phyloP scores from a whole-genome alignment of 225 moss, liverwort and hornwort species.

The Sphagnum tenellum region DNA sequence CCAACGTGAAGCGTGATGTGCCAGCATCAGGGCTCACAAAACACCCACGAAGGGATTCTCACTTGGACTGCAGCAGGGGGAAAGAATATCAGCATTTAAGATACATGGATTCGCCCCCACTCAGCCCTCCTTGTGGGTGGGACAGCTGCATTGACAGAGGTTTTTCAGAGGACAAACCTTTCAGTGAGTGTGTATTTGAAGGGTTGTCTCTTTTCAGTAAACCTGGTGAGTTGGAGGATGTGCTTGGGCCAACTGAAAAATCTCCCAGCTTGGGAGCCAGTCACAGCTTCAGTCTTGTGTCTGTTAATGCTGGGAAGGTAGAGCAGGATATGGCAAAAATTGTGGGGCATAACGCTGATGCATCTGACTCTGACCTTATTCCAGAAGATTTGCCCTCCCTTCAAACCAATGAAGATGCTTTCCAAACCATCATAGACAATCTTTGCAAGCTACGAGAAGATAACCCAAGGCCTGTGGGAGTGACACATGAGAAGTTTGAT shows the following conservation, averaged over 20 bases:
- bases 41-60: conserved; percentile 11
- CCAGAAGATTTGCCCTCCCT: neutral
- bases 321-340: neutral
- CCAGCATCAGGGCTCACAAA: conserved; percentile 17
- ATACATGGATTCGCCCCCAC: conserved; percentile 64
- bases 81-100: conserved; percentile 52
- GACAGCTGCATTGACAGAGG: conserved; percentile 26
- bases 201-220: conserved; percentile 46
- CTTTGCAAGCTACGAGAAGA: neutral
- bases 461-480: neutral
- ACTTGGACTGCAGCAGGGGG: conserved; percentile 15
- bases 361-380: neutral
- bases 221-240: conserved; percentile 18
- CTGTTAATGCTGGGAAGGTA: neutral
- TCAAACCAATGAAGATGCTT: too few relatives aligned
- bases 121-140: conserved; percentile 92
- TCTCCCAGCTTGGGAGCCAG: neutral
- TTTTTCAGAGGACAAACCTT: conserved; percentile 15
- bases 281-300: conserved; percentile 2
- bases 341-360: neutral
- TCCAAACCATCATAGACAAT: neutral
- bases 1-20: conserved; percentile 11
- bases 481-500: conserved; percentile 1
- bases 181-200: conserved; percentile 37
- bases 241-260: conserved; percentile 13